Evolutionary conservation across 1,139 yeast genomes (phyloP), one percentile per base, ranked within the genome.

Genomic region (Wickerhamomyces sp.): DNA sequence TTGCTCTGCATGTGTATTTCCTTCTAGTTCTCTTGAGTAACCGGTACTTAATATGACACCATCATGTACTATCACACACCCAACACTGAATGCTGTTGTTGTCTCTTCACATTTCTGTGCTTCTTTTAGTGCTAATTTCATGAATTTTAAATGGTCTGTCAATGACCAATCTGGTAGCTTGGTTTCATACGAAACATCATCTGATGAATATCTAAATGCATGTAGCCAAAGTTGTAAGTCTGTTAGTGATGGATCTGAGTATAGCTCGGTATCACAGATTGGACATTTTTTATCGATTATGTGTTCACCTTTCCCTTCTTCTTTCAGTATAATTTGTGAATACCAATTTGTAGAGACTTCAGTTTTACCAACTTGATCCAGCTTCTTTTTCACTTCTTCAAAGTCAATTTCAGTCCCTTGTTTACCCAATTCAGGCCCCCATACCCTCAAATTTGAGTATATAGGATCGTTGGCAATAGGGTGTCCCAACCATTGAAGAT

Each of bases 1-100:
- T 57, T 94, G 97, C 56, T 94, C 99, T 2, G 98, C 98, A 60
- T 94, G 99, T 0, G 99, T 94, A 58, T 94, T 94, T 0, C 98
- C 98, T 15, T 85, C 87, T 4, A 92, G 65, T 58, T 94, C 98
- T 43, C 98, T 70, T 0, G 97, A 87, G 55, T 77, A 86, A 0
- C 99, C 99, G 0, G 88, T 81, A 9, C 84, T 71, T 15, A 94
- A 58, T 0, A 92, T 67, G 39, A 74, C 59, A 9, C 84, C 86
- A 37, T 79, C 75, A 42, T 74, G 65, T 0, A 83, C 95, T 13
- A 94, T 63, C 0, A 89, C 81, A 1, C 97, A 95, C 4, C 99
- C 99, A 7, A 94, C 98, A 46, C 92, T 82, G 58, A 84, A 94
- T 16, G 96, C 97, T 0, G 96, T 84, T 29, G 76, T 76, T 0